Base-by-base conservation (phyloP, 2,329 filamentous ascomycete genomes). In the Fusarium sacchari region DNA sequence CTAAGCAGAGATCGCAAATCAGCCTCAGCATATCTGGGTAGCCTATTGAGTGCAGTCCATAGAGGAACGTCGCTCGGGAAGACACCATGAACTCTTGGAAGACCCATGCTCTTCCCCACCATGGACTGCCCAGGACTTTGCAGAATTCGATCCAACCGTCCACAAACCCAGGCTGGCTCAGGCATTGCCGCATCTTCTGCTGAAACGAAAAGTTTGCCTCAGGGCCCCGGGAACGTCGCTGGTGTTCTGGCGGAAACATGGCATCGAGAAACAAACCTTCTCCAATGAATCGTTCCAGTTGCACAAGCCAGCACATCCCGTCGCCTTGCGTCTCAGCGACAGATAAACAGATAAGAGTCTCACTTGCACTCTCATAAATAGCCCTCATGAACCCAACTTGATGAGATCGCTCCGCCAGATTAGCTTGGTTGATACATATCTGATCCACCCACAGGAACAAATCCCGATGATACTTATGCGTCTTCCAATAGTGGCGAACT, bases 81-180 rank as follows among this genome's bases (percentile, higher is more conserved):
- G 47, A 50, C 0, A 50, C 28, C 22, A 50, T 50, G 4, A 50
- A 50, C 28, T 50, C 47, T 50, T 50, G 47, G 2, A 50, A 50
- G 22, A 50, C 47, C 47, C 47, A 50, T 10, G 47, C 47, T 24
- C 47, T 50, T 10, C 11, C 28, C 28, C 47, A 50, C 46, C 46
- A 32, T 2, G 28, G 46, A 5, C 28, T 49, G 28, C 2, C 24
- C 7, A 49, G 2, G 11, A 32, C 22, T 0, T 49, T 1, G 15
- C 46, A 49, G 46, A 49, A 32, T 15, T 49, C 0, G 22, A 49
- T 32, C 46, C 46, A 49, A 5, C 44, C 44, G 15, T 28, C 26
- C 1, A 7, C 44, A 28, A 46, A 46, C 13, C 11, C 18, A 3
- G 4, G 18, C 8, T 28, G 18, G 18, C 26, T 46, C 18, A 46